Evolutionary conservation across 2,329 filamentous ascomycete genomes (phyloP), one percentile per base, ranked within the genome.

Genomic region (Epichloe festucae): DNA sequence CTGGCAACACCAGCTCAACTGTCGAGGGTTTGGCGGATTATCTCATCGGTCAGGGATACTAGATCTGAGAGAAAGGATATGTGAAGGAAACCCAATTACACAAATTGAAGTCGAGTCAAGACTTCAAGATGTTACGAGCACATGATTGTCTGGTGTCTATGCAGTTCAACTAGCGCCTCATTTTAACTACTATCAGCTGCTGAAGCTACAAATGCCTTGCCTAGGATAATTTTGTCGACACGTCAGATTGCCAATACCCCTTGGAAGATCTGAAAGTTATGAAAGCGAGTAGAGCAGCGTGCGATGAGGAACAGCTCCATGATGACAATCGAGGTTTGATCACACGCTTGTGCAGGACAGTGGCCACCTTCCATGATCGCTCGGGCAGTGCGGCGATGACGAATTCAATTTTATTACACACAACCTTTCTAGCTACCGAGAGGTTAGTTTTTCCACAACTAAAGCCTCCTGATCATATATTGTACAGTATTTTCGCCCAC

Each of bases 1-100:
- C 86, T 49, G 83, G 87, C 65, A 84, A 85, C 67, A 83, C 88
- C 56, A 83, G 83, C 62, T 79, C 79, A 66, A 87, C 86, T 48
- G 86, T 95, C 59, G 87, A 91, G 74, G 76, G 81, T 62, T 78
- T 98, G 56, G 89, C 81, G 63, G 87, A 95, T 70, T 96, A 97
- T 75, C 81, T 95, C 57, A 82, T 87, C 67, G 78, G 80, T 62
- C 74, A 79, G 57, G 81, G 82, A 58, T 95, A 94, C 76, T 96
- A 52, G 45, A 48, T 21, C 23, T 42, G 39, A 23, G 19, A 35
- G 47, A 51, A 39, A 34, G 38, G 8, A 19, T 45, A 48, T 51
- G 48, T 53, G 54, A 55, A 41, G 40, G 50, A 48, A 38, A 43
- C 15, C 12, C n/a, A 51, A 46, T 34, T 34, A 36, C 23, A 48